phyloP scores from a whole-genome alignment of 352 stramenopile species.

The Phytopythium montanum region DNA sequence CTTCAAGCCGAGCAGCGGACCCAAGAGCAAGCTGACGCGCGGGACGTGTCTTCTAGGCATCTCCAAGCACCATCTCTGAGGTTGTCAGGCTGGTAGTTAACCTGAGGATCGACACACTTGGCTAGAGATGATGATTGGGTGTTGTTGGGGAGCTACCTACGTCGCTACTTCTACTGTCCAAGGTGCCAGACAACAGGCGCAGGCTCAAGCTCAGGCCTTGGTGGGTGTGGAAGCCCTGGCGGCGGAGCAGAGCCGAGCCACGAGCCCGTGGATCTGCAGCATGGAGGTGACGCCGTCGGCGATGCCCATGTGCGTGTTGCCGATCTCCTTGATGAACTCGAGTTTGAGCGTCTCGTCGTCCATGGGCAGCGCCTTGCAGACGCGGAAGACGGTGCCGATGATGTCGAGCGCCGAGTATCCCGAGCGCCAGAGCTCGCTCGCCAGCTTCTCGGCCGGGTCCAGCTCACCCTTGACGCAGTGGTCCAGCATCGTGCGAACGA shows the following conservation, averaged over 20 bases:
- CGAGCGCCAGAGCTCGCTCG: constrained; percentile 66
- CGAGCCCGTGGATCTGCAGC: constrained; percentile 94
- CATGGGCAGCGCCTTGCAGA: constrained; percentile 88
- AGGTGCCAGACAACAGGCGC: too few relatives aligned
- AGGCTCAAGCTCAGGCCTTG: constrained; percentile 23
- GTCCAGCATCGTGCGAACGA: constrained; percentile 61
- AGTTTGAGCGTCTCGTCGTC: constrained; percentile 78
- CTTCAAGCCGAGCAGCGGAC: constrained; percentile 56
- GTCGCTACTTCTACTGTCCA: background rate
- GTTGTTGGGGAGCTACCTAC: background rate
- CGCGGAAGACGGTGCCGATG: constrained; percentile 97
- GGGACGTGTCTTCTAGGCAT: constrained; percentile 73
- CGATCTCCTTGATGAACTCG: constrained; percentile 90
- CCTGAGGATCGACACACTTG: background rate
- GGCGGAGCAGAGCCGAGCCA: constrained; percentile 66
- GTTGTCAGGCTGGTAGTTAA: background rate
- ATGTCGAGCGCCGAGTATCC: constrained; percentile 97
- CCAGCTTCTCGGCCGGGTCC: constrained; percentile 70
- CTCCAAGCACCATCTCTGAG: constrained; percentile 69
- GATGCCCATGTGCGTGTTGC: constrained; percentile 93
- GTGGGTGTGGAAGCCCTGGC: constrained; percentile 24
- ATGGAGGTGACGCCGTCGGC: constrained; percentile 89
- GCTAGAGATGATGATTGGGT: background rate
- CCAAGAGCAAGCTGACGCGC: constrained; percentile 74
- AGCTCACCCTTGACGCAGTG: constrained; percentile 85